Conservation (phyloP, 1,284 basidiomycete genomes). For the Apiotrichum brassicae region DNA sequence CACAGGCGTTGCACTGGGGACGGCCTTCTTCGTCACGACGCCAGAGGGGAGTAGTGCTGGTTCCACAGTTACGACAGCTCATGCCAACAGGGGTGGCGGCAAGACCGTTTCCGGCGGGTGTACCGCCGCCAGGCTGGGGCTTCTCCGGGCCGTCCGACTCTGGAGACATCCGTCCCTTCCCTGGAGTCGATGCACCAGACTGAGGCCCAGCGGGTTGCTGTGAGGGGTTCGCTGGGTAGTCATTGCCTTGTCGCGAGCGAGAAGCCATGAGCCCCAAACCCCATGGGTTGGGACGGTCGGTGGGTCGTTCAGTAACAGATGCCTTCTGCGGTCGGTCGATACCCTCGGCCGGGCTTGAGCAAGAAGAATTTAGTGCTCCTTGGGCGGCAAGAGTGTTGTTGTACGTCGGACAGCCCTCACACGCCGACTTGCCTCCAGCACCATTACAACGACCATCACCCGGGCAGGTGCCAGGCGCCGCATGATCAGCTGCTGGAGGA, state of each 20-base stretch:
- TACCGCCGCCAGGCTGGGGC: slow-evolving; percentile 1
- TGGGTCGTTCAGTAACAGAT: slow-evolving; percentile 7
- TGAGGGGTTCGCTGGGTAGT: not conserved
- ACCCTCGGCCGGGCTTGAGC: slow-evolving; percentile 31
- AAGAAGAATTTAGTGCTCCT: not conserved
- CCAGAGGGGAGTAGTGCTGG: slow-evolving; percentile 91
- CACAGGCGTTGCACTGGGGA: slow-evolving; percentile 70
- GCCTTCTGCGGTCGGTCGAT: slow-evolving; percentile 33
- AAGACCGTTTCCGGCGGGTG: slow-evolving; percentile 29
- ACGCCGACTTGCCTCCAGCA: slow-evolving; percentile 81
- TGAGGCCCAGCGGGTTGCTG: not conserved
- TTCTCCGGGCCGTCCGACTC: slow-evolving; percentile 17
- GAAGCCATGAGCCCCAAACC: slow-evolving; percentile 14
- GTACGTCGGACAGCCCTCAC: slow-evolving; percentile 86
- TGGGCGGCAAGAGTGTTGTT: slow-evolving; percentile 59
- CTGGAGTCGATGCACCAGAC: slow-evolving; percentile 1
- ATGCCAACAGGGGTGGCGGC: slow-evolving; percentile 62
- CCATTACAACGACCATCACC: slow-evolving; percentile 94
- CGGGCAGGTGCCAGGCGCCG: slow-evolving; percentile 68
- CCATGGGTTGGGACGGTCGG: slow-evolving; percentile 16
- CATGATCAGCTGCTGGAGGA: slow-evolving; percentile 27
- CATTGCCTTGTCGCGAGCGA: not conserved
- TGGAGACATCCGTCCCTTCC: slow-evolving; percentile 9
- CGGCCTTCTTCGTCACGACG: slow-evolving; percentile 87
- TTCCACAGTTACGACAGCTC: slow-evolving; percentile 84